Percentiles rank a stretch among this genome's conserved stretches.
Evolutionary conservation across 2,329 filamentous ascomycete genomes (phyloP).

Genomic region (Chlorencoelia australis): DNA sequence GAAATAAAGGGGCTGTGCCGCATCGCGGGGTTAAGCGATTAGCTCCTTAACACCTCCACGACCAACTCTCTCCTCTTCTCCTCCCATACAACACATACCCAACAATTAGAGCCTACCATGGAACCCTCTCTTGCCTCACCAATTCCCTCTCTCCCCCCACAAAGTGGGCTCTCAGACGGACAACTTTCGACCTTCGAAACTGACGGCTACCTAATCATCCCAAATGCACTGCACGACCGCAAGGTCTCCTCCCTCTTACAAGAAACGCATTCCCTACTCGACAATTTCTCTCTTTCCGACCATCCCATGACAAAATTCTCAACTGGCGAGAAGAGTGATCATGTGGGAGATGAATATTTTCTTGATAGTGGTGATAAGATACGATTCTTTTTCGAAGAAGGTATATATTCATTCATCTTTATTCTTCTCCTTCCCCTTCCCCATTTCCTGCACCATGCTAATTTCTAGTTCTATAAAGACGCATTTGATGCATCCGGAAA

Average conservation of each 20-base stretch:
- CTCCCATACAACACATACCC: no score
- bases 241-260: conserved; percentile 59
- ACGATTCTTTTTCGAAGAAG: conserved; percentile 93
- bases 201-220: conserved; percentile 87
- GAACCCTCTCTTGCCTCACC: no score
- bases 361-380: conserved; percentile 82
- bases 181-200: conserved; percentile 65
- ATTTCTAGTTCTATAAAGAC: conserved; percentile 1
- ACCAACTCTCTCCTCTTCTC: no score
- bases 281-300: conserved; percentile 63
- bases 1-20: no score
- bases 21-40: no score
- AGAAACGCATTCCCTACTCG: conserved; percentile 67
- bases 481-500: conserved; percentile 59
- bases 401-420: conserved; percentile 23
- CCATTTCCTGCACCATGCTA: neutral
- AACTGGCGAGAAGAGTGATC: conserved; percentile 62
- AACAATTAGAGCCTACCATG: no score
- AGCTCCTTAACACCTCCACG: no score
- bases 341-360: conserved; percentile 94
- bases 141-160: neutral
- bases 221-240: conserved; percentile 56
- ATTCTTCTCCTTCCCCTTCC: neutral
- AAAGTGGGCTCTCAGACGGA: conserved; percentile 47
- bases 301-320: conserved; percentile 94